These are phyloP conservation scores for Euphorbia schlechtendalii DNA, from an alignment of 441 rosid species.

Conservation along the genomic window DNA sequence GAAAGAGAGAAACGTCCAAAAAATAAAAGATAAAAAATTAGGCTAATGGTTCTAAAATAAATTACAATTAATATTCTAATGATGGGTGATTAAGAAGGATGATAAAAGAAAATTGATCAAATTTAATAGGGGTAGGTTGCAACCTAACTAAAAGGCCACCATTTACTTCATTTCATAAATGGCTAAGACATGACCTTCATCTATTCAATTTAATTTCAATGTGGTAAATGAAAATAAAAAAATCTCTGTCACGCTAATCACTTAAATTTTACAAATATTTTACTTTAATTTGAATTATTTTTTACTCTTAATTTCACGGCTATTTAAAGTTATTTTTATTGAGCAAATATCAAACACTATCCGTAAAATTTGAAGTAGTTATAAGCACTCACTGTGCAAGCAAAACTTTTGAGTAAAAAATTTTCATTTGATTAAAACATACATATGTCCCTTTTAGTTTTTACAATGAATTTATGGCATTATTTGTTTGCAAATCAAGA, in stretches of 20 bases:
- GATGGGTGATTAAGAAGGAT: background rate
- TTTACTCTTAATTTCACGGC: too few relatives aligned
- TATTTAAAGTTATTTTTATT: too few relatives aligned
- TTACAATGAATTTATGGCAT: conserved; percentile 11
- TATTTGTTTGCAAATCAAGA: conserved; percentile 21
- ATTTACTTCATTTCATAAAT: conserved; percentile 64
- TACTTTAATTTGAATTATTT: too few relatives aligned
- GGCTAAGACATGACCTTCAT: conserved; percentile 35
- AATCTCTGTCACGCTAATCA: too few relatives aligned
- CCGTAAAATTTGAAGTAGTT: too few relatives aligned
- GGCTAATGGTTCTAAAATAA: conserved; percentile 16
- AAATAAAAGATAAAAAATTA: background rate
- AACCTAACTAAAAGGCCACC: conserved; percentile 46
- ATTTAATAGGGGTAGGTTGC: conserved; percentile 42
- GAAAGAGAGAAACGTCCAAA: conserved; percentile 3
- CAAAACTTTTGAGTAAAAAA: too few relatives aligned
- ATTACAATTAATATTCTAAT: background rate
- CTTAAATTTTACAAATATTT: too few relatives aligned
- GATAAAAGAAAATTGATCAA: background rate
- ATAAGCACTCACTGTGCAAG: too few relatives aligned
- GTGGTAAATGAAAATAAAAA: too few relatives aligned
- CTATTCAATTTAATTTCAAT: conserved; percentile 27
- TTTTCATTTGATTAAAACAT: too few relatives aligned
- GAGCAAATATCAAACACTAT: too few relatives aligned
- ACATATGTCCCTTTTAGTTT: background rate